phyloP scores from a whole-genome alignment of 768 basidiomycete species.

The Agaricus subrufescens region DNA sequence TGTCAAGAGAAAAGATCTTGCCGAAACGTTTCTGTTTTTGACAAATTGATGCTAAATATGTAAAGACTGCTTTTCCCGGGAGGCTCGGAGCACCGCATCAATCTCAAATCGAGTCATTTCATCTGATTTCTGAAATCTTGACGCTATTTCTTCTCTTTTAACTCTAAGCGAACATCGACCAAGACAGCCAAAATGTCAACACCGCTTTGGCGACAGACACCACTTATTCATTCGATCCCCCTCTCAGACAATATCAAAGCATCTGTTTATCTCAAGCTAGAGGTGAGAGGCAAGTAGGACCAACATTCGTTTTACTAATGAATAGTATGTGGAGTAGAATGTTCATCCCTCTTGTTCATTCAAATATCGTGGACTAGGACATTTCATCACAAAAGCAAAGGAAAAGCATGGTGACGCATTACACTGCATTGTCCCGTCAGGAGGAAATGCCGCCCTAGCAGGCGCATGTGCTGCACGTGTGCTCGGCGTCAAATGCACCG shows the following conservation, averaged over 20 bases:
- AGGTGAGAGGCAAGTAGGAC: slow-evolving; percentile 37
- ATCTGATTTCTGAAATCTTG: too few species aligned
- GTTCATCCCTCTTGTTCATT: slow-evolving; percentile 72
- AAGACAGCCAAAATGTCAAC: not conserved
- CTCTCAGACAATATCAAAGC: slow-evolving; percentile 50
- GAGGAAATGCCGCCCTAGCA: slow-evolving; percentile 80
- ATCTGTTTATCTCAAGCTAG: slow-evolving; percentile 66
- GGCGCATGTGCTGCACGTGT: slow-evolving; percentile 56
- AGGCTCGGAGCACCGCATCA: too few species aligned
- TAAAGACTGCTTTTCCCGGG: too few species aligned
- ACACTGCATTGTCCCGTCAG: slow-evolving; percentile 68
- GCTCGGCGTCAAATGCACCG: slow-evolving; percentile 56
- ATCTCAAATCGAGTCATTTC: too few species aligned
- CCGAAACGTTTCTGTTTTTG: too few species aligned
- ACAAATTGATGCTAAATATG: too few species aligned
- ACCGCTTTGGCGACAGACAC: slow-evolving; percentile 56
- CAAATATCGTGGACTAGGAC: slow-evolving; percentile 71
- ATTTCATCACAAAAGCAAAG: slow-evolving; percentile 49
- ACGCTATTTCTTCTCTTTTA: not conserved
- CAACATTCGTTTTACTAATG: not conserved
- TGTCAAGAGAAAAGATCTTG: too few species aligned
- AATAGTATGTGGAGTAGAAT: slow-evolving; percentile 37
- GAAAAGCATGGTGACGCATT: slow-evolving; percentile 45
- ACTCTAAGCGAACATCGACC: not conserved
- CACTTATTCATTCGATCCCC: slow-evolving; percentile 54